Conservation (phyloP, 202 grass and related monocot species). For the Eragrostis tef region DNA sequence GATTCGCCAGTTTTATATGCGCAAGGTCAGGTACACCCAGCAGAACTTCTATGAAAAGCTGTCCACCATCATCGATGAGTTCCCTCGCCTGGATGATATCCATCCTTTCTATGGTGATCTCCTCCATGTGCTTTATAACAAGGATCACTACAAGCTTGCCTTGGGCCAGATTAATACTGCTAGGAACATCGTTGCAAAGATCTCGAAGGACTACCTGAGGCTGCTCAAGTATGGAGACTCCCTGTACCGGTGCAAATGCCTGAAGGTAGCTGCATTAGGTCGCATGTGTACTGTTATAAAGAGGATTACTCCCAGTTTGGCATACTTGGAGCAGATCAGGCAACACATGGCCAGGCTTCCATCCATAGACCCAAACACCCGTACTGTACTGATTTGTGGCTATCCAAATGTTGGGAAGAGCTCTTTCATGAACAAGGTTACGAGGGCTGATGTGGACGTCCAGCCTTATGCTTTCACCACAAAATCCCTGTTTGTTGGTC, state of each 20-base stretch:
- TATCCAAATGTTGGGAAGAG: conserved; percentile 96
- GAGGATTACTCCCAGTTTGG: conserved; percentile 82
- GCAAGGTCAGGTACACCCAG: conserved; percentile 80
- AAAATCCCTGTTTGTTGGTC: conserved; percentile 83
- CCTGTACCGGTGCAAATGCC: conserved; percentile 84
- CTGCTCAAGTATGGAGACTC: conserved; percentile 88
- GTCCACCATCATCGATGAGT: conserved; percentile 77
- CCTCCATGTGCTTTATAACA: conserved; percentile 87
- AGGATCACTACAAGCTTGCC: conserved; percentile 98
- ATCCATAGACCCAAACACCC: conserved; percentile 86
- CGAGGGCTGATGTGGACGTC: conserved; percentile 90
- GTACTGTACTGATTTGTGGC: conserved; percentile 89
- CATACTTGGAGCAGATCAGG: conserved; percentile 91
- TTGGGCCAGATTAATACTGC: conserved; percentile 91
- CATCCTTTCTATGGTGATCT: conserved; percentile 90
- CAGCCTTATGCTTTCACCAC: conserved; percentile 98
- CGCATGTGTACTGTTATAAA: conserved; percentile 98
- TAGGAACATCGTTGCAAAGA: conserved; percentile 85
- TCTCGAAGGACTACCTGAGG: conserved; percentile 82
- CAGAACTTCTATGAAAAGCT: conserved; percentile 96
- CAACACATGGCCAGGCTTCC: conserved; percentile 95
- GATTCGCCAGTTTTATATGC: conserved; percentile 91
- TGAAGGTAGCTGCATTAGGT: conserved; percentile 94
- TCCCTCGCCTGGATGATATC: conserved; percentile 78
- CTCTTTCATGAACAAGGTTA: conserved; percentile 96